phyloP scores from a whole-genome alignment of 2,329 filamentous ascomycete genomes.

The Monilinia aucupariae region DNA sequence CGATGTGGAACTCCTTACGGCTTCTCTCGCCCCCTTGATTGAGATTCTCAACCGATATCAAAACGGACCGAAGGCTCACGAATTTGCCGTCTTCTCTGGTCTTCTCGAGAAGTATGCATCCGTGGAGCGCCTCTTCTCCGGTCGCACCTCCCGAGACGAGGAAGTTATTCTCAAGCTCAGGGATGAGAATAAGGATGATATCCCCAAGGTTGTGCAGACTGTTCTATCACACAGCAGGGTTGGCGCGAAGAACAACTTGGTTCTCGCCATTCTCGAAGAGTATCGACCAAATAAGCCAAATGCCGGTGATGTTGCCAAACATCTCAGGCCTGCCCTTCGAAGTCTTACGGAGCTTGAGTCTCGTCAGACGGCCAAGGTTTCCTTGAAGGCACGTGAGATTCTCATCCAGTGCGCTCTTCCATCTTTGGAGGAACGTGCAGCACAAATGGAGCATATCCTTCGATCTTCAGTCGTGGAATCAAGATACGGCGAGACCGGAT shows the following conservation, averaged over 20 bases:
- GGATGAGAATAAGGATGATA: constrained; percentile 94
- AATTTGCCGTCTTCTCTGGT: constrained; percentile 73
- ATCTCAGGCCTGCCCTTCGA: constrained; percentile 76
- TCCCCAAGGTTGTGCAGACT: constrained; percentile 74
- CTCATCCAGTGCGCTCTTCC: constrained; percentile 96
- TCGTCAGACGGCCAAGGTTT: constrained; percentile 81
- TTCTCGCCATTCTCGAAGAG: constrained; percentile 85
- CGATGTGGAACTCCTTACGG: constrained; percentile 69
- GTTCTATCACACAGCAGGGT: constrained; percentile 93
- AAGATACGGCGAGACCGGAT: constrained; percentile 94
- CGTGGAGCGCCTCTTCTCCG: constrained; percentile 83
- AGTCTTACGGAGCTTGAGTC: constrained; percentile 88
- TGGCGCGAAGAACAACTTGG: constrained; percentile 85
- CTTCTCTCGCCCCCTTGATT: constrained; percentile 68
- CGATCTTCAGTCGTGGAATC: constrained; percentile 93
- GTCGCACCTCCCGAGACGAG: constrained; percentile 79
- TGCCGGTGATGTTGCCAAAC: constrained; percentile 80
- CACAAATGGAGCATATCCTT: constrained; percentile 98
- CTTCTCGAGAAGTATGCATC: constrained; percentile 78
- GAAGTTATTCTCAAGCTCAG: constrained; percentile 89
- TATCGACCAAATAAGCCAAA: constrained; percentile 94
- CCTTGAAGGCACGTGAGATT: constrained; percentile 92
- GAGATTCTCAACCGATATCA: constrained; percentile 74
- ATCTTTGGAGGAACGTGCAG: constrained; percentile 87
- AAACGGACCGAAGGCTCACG: constrained; percentile 85